Conservation (phyloP, 176 grass and related monocot species). For the Bonia amplexicaulis region DNA sequence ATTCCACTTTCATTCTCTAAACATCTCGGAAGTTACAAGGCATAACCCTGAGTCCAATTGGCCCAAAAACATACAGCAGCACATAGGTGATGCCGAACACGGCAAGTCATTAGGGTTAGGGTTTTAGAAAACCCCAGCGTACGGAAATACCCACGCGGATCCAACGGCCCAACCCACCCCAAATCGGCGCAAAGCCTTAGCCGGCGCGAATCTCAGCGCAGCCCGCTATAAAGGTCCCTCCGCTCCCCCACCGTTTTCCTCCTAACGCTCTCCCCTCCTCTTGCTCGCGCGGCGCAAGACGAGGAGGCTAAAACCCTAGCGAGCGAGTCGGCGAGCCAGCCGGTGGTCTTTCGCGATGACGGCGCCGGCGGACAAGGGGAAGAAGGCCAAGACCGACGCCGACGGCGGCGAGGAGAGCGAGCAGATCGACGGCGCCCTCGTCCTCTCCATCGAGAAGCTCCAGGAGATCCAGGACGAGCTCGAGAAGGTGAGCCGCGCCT, state of each 20-base stretch:
- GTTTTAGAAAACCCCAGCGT: slow-evolving; percentile 38
- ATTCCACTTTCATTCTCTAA: neutral
- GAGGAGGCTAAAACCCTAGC: slow-evolving; percentile 53
- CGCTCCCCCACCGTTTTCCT: neutral
- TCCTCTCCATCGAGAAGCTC: slow-evolving; percentile 76
- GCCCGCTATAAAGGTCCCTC: slow-evolving; percentile 30
- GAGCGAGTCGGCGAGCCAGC: slow-evolving; percentile 2
- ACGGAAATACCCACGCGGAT: slow-evolving; percentile 11
- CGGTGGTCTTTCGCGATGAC: slow-evolving; percentile 18
- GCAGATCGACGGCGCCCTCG: slow-evolving; percentile 69
- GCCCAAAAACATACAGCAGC: neutral
- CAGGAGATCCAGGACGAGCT: slow-evolving; percentile 89
- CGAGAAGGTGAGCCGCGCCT: slow-evolving; percentile 56
- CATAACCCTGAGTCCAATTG: neutral
- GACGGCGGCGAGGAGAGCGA: slow-evolving; percentile 58
- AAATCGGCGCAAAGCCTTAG: neutral
- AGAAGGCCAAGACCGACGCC: slow-evolving; percentile 60
- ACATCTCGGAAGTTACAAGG: neutral
- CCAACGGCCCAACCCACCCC: slow-evolving; percentile 26
- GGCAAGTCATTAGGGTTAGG: slow-evolving; percentile 36
- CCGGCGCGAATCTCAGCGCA: slow-evolving; percentile 37
- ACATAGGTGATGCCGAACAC: too few species aligned
- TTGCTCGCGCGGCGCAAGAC: slow-evolving; percentile 10
- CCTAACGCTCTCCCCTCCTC: neutral
- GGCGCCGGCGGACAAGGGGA: slow-evolving; percentile 73